Percentiles rank a stretch among this genome's conserved stretches.
phyloP scores from a whole-genome alignment of 768 basidiomycete species.

The Lanmaoa rubissima region DNA sequence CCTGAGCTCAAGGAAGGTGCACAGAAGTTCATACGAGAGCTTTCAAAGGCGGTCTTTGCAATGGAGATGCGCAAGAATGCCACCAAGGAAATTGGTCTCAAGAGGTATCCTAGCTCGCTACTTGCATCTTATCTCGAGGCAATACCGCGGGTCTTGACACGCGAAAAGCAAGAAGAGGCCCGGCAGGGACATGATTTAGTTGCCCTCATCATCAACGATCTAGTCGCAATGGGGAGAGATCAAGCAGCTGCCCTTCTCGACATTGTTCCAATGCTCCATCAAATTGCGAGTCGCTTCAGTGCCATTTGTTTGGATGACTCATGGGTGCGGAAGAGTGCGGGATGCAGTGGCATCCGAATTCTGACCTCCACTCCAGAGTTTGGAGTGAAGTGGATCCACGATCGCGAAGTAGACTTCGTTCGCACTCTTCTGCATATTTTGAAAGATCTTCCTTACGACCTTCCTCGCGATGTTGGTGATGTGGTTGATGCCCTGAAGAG shows the following conservation, averaged over 20 bases:
- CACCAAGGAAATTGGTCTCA: slow-evolving; percentile 49
- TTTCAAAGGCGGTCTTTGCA: slow-evolving; percentile 71
- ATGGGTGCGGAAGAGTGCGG: slow-evolving; percentile 88
- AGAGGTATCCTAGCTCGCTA: slow-evolving; percentile 55
- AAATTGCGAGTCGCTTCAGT: slow-evolving; percentile 79
- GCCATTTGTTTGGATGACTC: slow-evolving; percentile 88
- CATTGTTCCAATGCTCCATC: slow-evolving; percentile 68
- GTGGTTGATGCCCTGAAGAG: slow-evolving; percentile 73
- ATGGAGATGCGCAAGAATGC: slow-evolving; percentile 66
- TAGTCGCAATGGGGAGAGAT: slow-evolving; percentile 54
- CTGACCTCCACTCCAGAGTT: slow-evolving; percentile 71
- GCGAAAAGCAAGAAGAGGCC: slow-evolving; percentile 59
- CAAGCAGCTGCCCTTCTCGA: slow-evolving; percentile 50
- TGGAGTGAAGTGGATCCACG: slow-evolving; percentile 75
- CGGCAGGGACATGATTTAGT: slow-evolving; percentile 60
- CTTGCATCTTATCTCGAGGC: slow-evolving; percentile 78
- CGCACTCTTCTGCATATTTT: slow-evolving; percentile 88
- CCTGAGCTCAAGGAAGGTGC: slow-evolving; percentile 70
- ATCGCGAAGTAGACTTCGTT: slow-evolving; percentile 86
- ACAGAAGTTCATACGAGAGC: slow-evolving; percentile 62
- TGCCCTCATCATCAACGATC: slow-evolving; percentile 59
- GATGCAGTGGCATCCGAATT: slow-evolving; percentile 80
- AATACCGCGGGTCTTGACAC: slow-evolving; percentile 71
- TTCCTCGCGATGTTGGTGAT: slow-evolving; percentile 77
- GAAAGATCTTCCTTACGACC: slow-evolving; percentile 90